Evolutionary conservation across 2,329 filamentous ascomycete species (phyloP).

Genomic region (Verticillium dahliae): DNA sequence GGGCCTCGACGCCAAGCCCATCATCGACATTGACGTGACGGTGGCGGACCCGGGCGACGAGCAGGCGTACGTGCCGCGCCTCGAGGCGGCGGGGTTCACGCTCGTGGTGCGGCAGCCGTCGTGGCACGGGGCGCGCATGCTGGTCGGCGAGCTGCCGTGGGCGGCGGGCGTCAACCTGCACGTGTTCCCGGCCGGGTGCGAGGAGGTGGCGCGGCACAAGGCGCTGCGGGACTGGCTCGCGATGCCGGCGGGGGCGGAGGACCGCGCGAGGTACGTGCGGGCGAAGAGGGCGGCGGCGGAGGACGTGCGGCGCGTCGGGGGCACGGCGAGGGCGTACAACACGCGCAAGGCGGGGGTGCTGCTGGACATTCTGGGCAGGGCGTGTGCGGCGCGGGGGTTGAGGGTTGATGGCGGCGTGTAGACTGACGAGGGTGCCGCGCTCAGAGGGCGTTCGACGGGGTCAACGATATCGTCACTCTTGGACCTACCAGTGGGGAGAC

Average conservation of each 20-base stretch:
- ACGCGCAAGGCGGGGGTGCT: conserved; percentile 32
- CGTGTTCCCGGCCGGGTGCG: conserved; percentile 35
- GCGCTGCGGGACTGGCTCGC: conserved; percentile 39
- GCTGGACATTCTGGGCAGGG: conserved; percentile 25
- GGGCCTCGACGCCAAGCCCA: conserved; percentile 39
- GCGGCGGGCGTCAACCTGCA: conserved; percentile 36
- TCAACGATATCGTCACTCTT: too few species aligned
- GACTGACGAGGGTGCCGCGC: too few species aligned
- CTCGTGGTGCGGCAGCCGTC: conserved; percentile 37
- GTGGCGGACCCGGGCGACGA: conserved; percentile 33
- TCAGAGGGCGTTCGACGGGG: too few species aligned
- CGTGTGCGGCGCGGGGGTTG: not conserved
- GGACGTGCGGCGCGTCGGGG: conserved; percentile 20
- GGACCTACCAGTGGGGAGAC: too few species aligned
- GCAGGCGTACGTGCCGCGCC: conserved; percentile 30
- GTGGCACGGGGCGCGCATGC: conserved; percentile 44
- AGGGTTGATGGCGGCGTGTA: not conserved
- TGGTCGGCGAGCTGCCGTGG: conserved; percentile 15
- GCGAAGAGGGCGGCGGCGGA: conserved; percentile 29
- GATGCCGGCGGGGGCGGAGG: conserved; percentile 21
- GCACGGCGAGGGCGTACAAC: conserved; percentile 30
- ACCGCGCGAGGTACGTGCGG: conserved; percentile 30
- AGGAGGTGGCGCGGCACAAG: conserved; percentile 33
- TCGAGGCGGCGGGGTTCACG: conserved; percentile 36
- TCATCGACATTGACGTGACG: conserved; percentile 46